Percentiles rank a stretch among this genome's conserved stretches.
phyloP scores from a whole-genome alignment of 2,329 filamentous ascomycete genomes.

The Beauveria rudraprayagi region DNA sequence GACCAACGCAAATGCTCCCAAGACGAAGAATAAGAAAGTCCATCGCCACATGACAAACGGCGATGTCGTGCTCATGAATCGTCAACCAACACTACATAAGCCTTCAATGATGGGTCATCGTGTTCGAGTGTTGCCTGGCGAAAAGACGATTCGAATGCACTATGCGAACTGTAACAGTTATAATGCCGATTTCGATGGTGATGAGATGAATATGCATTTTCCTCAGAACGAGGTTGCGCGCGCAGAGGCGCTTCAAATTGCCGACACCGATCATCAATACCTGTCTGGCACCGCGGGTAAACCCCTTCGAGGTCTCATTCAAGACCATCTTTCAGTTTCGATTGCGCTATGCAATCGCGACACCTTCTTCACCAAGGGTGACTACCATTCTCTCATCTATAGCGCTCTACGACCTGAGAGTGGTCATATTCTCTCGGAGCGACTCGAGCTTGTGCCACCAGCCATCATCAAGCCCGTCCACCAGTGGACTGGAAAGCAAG shows the following conservation, averaged over 20 bases:
- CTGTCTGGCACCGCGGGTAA: constrained; percentile 89
- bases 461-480: constrained; percentile 72
- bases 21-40: constrained; percentile 87
- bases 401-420: constrained; percentile 82
- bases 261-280: constrained; percentile 96
- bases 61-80: constrained; percentile 97
- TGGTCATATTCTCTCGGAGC: constrained; percentile 75
- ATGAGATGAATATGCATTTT: constrained; percentile 99
- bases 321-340: constrained; percentile 95
- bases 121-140: constrained; percentile 82
- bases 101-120: constrained; percentile 98
- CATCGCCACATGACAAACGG: constrained; percentile 93
- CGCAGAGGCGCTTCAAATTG: constrained; percentile 85
- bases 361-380: constrained; percentile 76
- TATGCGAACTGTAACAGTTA: constrained; percentile 99
- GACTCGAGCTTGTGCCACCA: constrained; percentile 73
- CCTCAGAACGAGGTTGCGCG: constrained; percentile 93
- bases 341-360: constrained; percentile 87
- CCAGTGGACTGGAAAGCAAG: constrained; percentile 93
- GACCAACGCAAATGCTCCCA: constrained; percentile 64
- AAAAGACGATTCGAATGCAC: constrained; percentile 98
- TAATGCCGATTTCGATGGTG: constrained; percentile 98
- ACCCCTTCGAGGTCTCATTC: constrained; percentile 88
- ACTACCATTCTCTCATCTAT: constrained; percentile 94
- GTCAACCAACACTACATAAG: constrained; percentile 95